phyloP scores from a whole-genome alignment of 169 alveolate species.

The Amoebophrya sp. region DNA sequence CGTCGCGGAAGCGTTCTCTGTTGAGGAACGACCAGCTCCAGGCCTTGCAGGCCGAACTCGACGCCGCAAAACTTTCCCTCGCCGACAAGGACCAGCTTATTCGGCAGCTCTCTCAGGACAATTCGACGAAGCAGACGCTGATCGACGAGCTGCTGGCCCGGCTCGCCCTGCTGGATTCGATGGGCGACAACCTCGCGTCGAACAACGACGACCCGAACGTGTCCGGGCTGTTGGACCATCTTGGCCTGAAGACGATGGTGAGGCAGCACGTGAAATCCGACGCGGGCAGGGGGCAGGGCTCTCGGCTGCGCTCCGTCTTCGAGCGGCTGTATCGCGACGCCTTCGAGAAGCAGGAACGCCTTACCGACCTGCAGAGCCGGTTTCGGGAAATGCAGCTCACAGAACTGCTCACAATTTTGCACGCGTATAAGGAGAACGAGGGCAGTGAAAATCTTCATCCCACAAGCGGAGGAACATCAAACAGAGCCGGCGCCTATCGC shows the following conservation, averaged over 20 bases:
- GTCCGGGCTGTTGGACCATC: neutral
- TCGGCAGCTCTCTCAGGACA: neutral
- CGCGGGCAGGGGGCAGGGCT: neutral
- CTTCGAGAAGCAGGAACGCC: neutral
- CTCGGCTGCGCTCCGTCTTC: neutral
- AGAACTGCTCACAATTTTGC: neutral
- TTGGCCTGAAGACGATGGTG: no score
- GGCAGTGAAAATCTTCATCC: neutral
- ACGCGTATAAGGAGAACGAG: neutral
- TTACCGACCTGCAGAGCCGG: neutral
- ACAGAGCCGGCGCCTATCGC: no score
- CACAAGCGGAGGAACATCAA: no score
- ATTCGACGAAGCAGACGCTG: neutral
- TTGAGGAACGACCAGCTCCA: no score
- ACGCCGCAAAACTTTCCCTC: neutral
- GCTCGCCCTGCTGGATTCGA: neutral
- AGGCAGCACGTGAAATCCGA: neutral
- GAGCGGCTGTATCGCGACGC: neutral
- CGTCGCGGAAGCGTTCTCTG: no score
- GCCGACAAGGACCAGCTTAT: neutral
- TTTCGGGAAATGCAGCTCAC: neutral
- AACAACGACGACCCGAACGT: neutral
- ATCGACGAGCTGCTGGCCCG: neutral
- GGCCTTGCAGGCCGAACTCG: neutral
- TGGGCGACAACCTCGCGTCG: neutral